These are phyloP conservation scores for Coemansia sp. DNA, from an alignment of 192 early-diverging fungal genomes.

Conservation along the genomic window DNA sequence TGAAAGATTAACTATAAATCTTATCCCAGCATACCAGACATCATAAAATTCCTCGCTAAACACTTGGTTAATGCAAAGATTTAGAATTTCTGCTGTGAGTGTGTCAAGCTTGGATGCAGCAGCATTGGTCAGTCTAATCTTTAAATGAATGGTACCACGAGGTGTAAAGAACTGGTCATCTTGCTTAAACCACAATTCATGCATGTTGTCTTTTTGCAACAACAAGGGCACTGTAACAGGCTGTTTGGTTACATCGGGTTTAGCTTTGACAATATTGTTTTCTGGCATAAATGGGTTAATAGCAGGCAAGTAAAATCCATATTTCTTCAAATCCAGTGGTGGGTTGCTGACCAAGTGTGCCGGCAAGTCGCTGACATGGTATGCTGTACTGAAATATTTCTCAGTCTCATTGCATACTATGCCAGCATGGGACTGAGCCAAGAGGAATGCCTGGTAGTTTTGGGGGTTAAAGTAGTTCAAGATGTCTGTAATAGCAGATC, in stretches of 20 bases:
- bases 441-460: neutral
- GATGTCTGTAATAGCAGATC: neutral
- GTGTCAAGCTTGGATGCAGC: neutral
- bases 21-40: neutral
- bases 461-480: neutral
- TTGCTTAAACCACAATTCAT: conserved; percentile 84
- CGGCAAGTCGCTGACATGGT: neutral
- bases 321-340: neutral
- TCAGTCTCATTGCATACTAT: neutral
- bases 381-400: neutral
- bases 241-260: neutral
- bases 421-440: neutral
- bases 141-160: conserved; percentile 51
- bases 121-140: neutral
- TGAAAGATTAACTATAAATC: neutral
- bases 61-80: neutral
- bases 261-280: neutral
- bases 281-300: neutral
- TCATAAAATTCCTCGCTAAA: neutral
- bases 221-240: conserved; percentile 1
- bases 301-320: neutral
- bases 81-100: neutral
- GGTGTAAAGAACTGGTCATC: conserved; percentile 89
- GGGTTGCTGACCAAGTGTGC: neutral
- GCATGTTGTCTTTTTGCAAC: conserved; percentile 5